Percentiles rank a stretch among this genome's conserved stretches.
These are phyloP conservation scores for Cyphellophora attinorum DNA, from an alignment of 2,329 filamentous ascomycete genomes.

Conservation along the genomic window DNA sequence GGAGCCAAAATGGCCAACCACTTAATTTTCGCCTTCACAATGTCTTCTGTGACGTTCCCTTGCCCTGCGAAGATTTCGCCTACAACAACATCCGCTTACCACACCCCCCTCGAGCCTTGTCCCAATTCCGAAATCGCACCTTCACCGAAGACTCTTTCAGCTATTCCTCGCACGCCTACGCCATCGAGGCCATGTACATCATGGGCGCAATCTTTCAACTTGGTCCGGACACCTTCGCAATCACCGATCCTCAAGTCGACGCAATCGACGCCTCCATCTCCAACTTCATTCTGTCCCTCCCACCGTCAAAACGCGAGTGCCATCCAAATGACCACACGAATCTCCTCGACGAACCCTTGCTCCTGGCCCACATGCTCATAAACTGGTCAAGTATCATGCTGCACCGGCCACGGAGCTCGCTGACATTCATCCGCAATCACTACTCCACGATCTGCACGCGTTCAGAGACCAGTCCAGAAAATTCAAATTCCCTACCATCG, in stretches of 20 bases:
- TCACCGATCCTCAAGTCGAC: conserved; percentile 42
- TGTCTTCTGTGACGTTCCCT: conserved; percentile 59
- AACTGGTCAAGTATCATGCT: conserved; percentile 53
- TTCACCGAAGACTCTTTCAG: conserved; percentile 60
- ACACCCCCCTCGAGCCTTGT: conserved; percentile 50
- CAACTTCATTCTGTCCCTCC: conserved; percentile 75
- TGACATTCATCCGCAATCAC: conserved; percentile 49
- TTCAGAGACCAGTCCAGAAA: conserved; percentile 11
- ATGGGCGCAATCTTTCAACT: conserved; percentile 61
- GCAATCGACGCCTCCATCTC: conserved; percentile 48
- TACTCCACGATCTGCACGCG: conserved; percentile 60
- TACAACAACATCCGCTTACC: conserved; percentile 43
- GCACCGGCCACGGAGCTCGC: conserved; percentile 68
- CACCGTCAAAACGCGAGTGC: conserved; percentile 59
- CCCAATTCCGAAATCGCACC: conserved; percentile 51
- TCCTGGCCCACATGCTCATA: conserved; percentile 29
- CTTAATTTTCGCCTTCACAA: conserved; percentile 46
- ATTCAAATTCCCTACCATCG: conserved; percentile 18
- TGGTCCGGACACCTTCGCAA: conserved; percentile 19
- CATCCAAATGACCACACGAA: conserved; percentile 53
- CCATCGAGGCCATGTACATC: conserved; percentile 71
- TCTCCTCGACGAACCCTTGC: conserved; percentile 58
- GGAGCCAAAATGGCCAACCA: conserved; percentile 14
- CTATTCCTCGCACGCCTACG: conserved; percentile 80
- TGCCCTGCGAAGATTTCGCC: conserved; percentile 77